Percentiles rank a stretch among this genome's conserved stretches.
Evolutionary conservation across 768 basidiomycete species (phyloP).

Genomic region (Leccinum incarnatum): DNA sequence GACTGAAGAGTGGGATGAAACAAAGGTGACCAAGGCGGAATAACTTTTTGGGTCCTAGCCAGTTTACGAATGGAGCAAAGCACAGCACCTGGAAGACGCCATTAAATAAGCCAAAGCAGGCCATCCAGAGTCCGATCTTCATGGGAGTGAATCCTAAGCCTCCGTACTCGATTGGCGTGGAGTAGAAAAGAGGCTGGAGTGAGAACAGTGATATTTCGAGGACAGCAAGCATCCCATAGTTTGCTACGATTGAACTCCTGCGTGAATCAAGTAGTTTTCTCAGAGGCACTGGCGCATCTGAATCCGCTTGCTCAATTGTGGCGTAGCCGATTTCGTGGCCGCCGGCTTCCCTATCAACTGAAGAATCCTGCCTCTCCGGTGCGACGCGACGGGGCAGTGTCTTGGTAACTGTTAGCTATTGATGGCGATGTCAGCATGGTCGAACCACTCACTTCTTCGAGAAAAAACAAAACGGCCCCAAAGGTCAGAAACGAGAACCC

Average conservation of each 20-base stretch:
- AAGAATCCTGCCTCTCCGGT: slow-evolving; percentile 12
- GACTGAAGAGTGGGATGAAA: slow-evolving; percentile 30
- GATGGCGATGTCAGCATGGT: not conserved
- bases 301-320: slow-evolving; percentile 11
- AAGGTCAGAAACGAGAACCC: slow-evolving; percentile 26
- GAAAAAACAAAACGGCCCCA: slow-evolving; percentile 17
- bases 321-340: slow-evolving; percentile 13
- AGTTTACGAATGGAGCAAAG: slow-evolving; percentile 32
- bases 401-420: slow-evolving; percentile 14
- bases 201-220: slow-evolving; percentile 34
- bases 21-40: slow-evolving; percentile 26
- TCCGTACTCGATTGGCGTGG: slow-evolving; percentile 35
- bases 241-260: slow-evolving; percentile 33
- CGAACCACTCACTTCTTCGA: slow-evolving; percentile 29
- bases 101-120: slow-evolving; percentile 31
- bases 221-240: slow-evolving; percentile 37
- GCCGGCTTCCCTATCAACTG: slow-evolving; percentile 13
- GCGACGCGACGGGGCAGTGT: slow-evolving; percentile 13
- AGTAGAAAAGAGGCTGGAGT: slow-evolving; percentile 40
- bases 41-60: slow-evolving; percentile 32
- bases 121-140: slow-evolving; percentile 39
- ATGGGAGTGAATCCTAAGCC: slow-evolving; percentile 37
- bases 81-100: slow-evolving; percentile 32
- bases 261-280: slow-evolving; percentile 28
- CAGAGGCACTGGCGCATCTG: slow-evolving; percentile 25